Evolutionary conservation across 176 grass and related monocot species (phyloP).

Genomic region (Hsuehochloa calcarea): DNA sequence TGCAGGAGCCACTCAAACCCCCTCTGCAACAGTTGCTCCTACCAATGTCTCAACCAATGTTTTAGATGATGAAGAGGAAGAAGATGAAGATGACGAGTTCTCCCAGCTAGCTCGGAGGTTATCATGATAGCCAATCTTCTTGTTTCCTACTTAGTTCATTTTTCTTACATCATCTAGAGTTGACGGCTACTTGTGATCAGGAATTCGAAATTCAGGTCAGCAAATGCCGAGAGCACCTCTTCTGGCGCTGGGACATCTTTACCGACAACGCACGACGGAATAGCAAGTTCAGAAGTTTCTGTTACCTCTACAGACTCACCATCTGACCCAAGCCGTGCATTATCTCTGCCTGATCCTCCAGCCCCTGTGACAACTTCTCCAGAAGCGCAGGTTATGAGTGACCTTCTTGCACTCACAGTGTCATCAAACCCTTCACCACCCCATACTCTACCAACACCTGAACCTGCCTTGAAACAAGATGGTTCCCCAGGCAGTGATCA

Average conservation of each 20-base stretch:
- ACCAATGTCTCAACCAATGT: conserved; percentile 15
- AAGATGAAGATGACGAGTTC: conserved; percentile 67
- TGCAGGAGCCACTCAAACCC: background rate
- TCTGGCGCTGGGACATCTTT: background rate
- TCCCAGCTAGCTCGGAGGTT: conserved; percentile 75
- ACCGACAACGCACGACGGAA: background rate
- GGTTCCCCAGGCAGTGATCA: conserved; percentile 17
- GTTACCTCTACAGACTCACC: conserved; percentile 30
- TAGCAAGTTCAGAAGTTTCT: conserved; percentile 8
- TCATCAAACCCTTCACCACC: conserved; percentile 49
- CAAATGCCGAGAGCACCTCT: conserved; percentile 25
- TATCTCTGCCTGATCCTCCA: conserved; percentile 51
- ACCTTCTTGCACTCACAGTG: conserved; percentile 67
- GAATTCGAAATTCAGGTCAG: conserved; percentile 47
- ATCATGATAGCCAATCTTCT: background rate
- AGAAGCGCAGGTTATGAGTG: conserved; percentile 63
- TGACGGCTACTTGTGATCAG: conserved; percentile 43
- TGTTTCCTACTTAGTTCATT: background rate
- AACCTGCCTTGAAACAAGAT: conserved; percentile 29
- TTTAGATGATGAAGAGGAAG: conserved; percentile 37
- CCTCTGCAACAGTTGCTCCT: conserved; percentile 18
- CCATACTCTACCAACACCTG: conserved; percentile 21
- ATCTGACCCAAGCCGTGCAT: conserved; percentile 33
- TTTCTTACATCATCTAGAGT: background rate
- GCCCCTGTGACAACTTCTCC: conserved; percentile 37